These are phyloP conservation scores for Euryodendron excelsum DNA, from an alignment of 148 eudicot genomes.

Conservation along the genomic window DNA sequence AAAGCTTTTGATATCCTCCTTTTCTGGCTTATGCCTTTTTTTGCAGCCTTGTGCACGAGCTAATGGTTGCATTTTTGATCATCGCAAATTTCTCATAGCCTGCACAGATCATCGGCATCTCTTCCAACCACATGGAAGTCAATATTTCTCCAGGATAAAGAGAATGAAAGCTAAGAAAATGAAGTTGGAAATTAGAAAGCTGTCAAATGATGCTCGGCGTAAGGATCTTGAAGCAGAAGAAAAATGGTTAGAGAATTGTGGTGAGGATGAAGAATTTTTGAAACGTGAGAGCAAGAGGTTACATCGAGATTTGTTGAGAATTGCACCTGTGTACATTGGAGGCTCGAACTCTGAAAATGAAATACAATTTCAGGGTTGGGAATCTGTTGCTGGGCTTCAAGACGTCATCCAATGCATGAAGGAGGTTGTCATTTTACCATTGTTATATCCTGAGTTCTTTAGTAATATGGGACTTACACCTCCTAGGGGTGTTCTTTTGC, in stretches of 20 bases:
- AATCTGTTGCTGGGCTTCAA: constrained; percentile 96
- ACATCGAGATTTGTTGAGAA: constrained; percentile 86
- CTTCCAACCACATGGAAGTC: constrained; percentile 80
- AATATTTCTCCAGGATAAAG: constrained; percentile 52
- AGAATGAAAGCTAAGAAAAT: constrained; percentile 76
- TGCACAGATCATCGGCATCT: constrained; percentile 86
- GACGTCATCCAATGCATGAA: constrained; percentile 84
- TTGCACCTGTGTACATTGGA: constrained; percentile 88
- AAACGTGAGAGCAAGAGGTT: constrained; percentile 95
- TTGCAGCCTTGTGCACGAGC: constrained; percentile 95
- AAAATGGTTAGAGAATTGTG: constrained; percentile 93
- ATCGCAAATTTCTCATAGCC: constrained; percentile 95
- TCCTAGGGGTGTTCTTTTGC: constrained; percentile 94
- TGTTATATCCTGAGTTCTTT: constrained; percentile 85
- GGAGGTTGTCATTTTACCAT: constrained; percentile 92
- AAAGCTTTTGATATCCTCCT: constrained; percentile 13
- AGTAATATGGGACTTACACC: constrained; percentile 84
- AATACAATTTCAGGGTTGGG: constrained; percentile 74
- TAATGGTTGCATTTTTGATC: constrained; percentile 85
- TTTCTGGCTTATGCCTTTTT: constrained; percentile 16
- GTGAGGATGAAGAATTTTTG: constrained; percentile 95
- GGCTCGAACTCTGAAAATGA: constrained; percentile 57
- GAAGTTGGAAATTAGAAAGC: constrained; percentile 78
- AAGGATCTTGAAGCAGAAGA: constrained; percentile 95
- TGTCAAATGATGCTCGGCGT: constrained; percentile 73